Evolutionary conservation across 768 basidiomycete genomes (phyloP).

Genomic region (Tylopilus felleus): DNA sequence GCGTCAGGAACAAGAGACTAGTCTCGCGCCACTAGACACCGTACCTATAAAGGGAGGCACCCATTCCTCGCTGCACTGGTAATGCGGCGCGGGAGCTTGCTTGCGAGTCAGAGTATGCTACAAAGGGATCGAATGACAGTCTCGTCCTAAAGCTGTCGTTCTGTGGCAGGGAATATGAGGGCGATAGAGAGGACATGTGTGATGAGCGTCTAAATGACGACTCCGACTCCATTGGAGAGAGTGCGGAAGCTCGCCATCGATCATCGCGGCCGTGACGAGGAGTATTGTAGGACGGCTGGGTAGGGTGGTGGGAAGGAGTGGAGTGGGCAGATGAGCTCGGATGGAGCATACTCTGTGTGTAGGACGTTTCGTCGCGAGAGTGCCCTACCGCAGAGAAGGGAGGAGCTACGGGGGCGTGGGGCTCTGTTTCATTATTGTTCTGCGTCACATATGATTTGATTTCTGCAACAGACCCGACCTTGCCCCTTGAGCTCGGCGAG

Average conservation of each 20-base stretch:
- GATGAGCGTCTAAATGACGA: constrained; percentile 22
- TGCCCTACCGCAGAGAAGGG: constrained; percentile 33
- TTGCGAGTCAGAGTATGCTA: constrained; percentile 41
- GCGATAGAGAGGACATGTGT: constrained; percentile 4
- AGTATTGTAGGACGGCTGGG: constrained; percentile 21
- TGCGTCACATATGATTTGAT: not conserved
- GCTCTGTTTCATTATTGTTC: constrained; percentile 3
- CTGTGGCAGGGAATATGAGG: constrained; percentile 2
- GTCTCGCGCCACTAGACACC: constrained; percentile 8
- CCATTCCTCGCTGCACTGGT: constrained; percentile 13
- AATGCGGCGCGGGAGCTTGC: constrained; percentile 1
- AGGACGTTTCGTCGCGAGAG: constrained; percentile 36
- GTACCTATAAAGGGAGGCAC: constrained; percentile 58
- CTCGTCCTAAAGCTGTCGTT: constrained; percentile 5
- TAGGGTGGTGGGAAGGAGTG: constrained; percentile 23
- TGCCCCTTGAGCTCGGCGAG: not conserved
- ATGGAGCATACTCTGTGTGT: constrained; percentile 25
- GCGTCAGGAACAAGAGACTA: not conserved
- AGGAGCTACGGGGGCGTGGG: constrained; percentile 31
- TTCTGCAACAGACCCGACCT: constrained; percentile 1
- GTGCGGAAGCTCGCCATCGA: constrained; percentile 4
- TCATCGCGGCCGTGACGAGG: constrained; percentile 10
- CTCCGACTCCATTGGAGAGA: constrained; percentile 9
- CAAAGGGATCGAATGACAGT: constrained; percentile 42
- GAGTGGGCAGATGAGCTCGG: constrained; percentile 18